These are phyloP conservation scores for Aschersonia sp. DNA, from an alignment of 2,329 filamentous ascomycete species.

Conservation along the genomic window DNA sequence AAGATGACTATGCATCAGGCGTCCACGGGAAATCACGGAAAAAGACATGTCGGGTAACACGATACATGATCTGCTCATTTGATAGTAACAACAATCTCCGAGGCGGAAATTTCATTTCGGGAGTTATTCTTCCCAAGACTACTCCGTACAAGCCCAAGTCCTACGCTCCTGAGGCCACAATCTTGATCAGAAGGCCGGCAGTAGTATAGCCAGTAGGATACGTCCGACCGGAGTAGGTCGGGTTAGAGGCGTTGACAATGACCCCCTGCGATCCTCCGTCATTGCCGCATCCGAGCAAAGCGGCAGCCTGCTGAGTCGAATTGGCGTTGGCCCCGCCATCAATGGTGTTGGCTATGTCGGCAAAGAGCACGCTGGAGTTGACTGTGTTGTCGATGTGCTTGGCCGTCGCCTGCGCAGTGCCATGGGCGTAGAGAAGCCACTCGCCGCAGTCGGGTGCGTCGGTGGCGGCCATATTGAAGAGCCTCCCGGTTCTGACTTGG, in stretches of 20 bases:
- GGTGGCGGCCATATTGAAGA: neutral
- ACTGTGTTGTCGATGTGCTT: neutral
- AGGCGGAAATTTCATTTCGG: too few species aligned
- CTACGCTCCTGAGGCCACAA: too few species aligned
- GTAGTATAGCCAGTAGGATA: too few species aligned
- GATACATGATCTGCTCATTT: too few species aligned
- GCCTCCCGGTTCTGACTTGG: neutral
- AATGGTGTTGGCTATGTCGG: neutral
- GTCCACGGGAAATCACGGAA: too few species aligned
- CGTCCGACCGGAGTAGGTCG: neutral
- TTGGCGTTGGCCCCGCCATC: neutral
- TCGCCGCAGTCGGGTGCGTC: neutral
- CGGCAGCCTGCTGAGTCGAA: neutral
- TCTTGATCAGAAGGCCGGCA: too few species aligned
- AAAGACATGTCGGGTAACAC: too few species aligned
- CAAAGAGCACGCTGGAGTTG: neutral
- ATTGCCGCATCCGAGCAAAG: neutral
- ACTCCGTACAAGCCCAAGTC: too few species aligned
- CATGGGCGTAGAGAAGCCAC: neutral
- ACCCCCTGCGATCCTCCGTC: neutral
- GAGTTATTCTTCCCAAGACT: too few species aligned
- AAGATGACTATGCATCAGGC: too few species aligned
- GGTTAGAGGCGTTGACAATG: neutral
- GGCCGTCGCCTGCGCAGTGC: neutral
- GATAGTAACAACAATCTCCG: too few species aligned